Base-by-base conservation (phyloP, 1,284 basidiomycete species). In the Sanghuangporus sanghuang region DNA sequence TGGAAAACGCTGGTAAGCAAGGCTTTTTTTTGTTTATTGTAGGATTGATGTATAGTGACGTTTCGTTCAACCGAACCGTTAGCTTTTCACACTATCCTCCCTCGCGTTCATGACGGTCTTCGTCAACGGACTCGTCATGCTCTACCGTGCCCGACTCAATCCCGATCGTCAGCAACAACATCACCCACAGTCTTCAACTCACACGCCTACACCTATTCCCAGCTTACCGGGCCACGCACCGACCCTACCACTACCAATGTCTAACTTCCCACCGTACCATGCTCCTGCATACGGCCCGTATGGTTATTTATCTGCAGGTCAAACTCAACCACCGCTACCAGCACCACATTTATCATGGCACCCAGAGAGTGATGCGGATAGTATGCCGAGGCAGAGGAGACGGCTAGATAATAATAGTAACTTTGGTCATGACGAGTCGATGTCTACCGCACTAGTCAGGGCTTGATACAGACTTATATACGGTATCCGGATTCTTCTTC, bases 1-100 rank as follows among this genome's bases (percentile, higher is more conserved):
- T 98, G 95, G 93, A 97, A 96, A 78, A 96, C 94, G 16, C 81
- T 98, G 78, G 93, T 92, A 67, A 75, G 87, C 12, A 32, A 32
- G n/a, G n/a, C n/a, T n/a, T n/a, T n/a, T n/a, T n/a, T n/a, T n/a
- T n/a, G n/a, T n/a, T n/a, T n/a, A n/a, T n/a, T n/a, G n/a, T n/a
- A n/a, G n/a, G n/a, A n/a, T n/a, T n/a, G n/a, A n/a, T n/a, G n/a
- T n/a, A n/a, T n/a, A n/a, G n/a, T n/a, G n/a, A n/a, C n/a, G n/a
- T n/a, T n/a, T n/a, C n/a, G n/a, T n/a, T n/a, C n/a, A n/a, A n/a
- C n/a, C n/a, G n/a, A n/a, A n/a, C n/a, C n/a, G n/a, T n/a, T n/a
- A 27, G 92, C 80, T 82, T 35, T 95, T 95, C 77, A 86, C 89
- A 12, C 74, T 95, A 70, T 85, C 87, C 66, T 93, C 92, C 38